phyloP scores from a whole-genome alignment of 1,139 yeast genomes.

The Pichia sp. region DNA sequence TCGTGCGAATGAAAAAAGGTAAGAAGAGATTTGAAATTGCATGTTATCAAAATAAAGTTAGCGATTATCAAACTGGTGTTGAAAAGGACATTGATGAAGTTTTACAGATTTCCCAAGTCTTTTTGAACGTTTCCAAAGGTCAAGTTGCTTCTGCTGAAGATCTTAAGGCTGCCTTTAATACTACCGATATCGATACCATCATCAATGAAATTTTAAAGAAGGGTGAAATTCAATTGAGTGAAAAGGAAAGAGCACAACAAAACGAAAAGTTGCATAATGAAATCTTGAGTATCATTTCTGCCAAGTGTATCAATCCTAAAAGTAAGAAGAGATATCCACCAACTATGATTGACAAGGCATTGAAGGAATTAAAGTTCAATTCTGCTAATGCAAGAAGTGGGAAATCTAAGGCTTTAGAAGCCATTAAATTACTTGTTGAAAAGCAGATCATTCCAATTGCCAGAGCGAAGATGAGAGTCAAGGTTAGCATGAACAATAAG shows the following conservation, averaged over 20 bases:
- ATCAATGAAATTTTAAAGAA: constrained; percentile 78
- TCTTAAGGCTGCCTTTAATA: constrained; percentile 67
- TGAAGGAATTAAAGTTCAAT: constrained; percentile 78
- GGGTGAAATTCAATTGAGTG: constrained; percentile 94
- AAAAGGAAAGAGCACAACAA: constrained; percentile 85
- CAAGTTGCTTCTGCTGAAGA: constrained; percentile 92
- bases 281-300: constrained; percentile 77
- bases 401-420: constrained; percentile 89
- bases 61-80: constrained; percentile 86
- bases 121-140: constrained; percentile 91
- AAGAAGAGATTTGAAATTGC: constrained; percentile 93
- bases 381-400: constrained; percentile 64
- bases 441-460: constrained; percentile 89
- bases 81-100: constrained; percentile 97
- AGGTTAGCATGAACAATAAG: constrained; percentile 48
- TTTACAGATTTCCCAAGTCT: constrained; percentile 92
- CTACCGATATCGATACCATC: constrained; percentile 71
- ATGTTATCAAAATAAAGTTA: constrained; percentile 95
- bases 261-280: constrained; percentile 57
- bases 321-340: constrained; percentile 93
- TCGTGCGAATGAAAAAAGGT: constrained; percentile 88
- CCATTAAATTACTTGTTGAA: constrained; percentile 73
- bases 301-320: constrained; percentile 89
- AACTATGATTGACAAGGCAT: constrained; percentile 86
- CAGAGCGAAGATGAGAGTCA: constrained; percentile 90